Percentiles rank a stretch among this genome's conserved stretches.
Evolutionary conservation across 441 rosid species (phyloP).

Genomic region (Arabidopsis hybrid): DNA sequence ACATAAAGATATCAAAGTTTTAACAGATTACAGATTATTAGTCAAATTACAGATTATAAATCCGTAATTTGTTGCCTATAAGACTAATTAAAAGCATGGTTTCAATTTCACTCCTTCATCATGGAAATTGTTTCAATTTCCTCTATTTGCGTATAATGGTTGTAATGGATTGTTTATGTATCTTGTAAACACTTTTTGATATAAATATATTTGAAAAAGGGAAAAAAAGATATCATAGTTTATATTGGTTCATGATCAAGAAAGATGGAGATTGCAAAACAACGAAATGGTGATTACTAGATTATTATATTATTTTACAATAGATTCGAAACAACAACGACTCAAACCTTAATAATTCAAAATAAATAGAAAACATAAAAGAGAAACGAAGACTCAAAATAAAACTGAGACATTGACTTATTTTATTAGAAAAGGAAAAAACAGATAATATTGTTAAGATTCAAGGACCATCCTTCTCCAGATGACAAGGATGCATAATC

Average conservation of each 20-base stretch:
- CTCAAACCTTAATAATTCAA: not conserved
- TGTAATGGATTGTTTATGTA: no score
- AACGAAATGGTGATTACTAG: not conserved
- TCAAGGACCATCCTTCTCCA: conserved; percentile 36
- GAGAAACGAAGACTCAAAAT: not conserved
- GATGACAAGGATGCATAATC: not conserved
- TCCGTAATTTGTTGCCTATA: no score
- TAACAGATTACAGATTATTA: no score
- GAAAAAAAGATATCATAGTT: no score
- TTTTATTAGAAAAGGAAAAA: not conserved
- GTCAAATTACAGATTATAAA: no score
- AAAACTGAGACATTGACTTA: conserved; percentile 6
- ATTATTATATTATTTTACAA: not conserved
- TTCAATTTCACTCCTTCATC: no score
- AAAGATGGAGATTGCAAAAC: conserved; percentile 6
- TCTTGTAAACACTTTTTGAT: no score
- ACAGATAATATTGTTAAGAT: conserved; percentile 13
- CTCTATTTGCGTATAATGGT: not conserved
- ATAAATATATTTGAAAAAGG: no score
- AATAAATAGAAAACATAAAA: not conserved
- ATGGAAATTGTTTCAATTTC: no score
- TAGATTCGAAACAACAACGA: conserved; percentile 2
- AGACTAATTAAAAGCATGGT: no score
- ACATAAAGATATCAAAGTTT: not conserved
- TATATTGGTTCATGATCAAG: not conserved